Conservation (phyloP, 2,329 filamentous ascomycete species). For the Massarina eburnea region DNA sequence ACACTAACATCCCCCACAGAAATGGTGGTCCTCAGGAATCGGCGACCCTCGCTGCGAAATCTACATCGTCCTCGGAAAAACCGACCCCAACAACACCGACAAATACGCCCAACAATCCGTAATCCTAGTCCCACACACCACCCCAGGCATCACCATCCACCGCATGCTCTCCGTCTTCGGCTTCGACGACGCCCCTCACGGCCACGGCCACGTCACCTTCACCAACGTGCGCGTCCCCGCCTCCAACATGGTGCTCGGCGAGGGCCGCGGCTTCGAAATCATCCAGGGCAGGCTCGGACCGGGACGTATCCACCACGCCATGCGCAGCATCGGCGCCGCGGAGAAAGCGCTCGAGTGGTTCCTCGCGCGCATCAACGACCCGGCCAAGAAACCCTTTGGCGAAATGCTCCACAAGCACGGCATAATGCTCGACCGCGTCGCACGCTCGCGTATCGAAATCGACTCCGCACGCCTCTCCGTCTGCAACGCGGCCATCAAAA, state of each 20-base stretch:
- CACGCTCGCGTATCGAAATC: constrained; percentile 88
- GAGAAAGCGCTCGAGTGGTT: constrained; percentile 94
- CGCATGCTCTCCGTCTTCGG: constrained; percentile 94
- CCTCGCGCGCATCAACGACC: constrained; percentile 91
- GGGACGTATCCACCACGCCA: constrained; percentile 95
- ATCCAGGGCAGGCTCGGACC: constrained; percentile 96
- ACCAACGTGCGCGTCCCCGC: constrained; percentile 85
- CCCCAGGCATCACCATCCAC: constrained; percentile 86
- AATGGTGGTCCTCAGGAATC: constrained; percentile 99
- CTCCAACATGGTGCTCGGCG: constrained; percentile 83
- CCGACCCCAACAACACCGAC: constrained; percentile 72
- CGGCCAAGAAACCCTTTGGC: constrained; percentile 86
- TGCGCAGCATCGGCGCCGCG: constrained; percentile 89
- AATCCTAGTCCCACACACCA: constrained; percentile 78
- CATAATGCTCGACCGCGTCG: constrained; percentile 93
- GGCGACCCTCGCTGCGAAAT: constrained; percentile 90
- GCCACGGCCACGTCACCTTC: constrained; percentile 91
- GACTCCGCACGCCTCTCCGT: constrained; percentile 88
- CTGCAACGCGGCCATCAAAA: constrained; percentile 91
- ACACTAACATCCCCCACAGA: constrained; percentile 53
- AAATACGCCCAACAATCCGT: constrained; percentile 92
- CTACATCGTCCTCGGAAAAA: constrained; percentile 97
- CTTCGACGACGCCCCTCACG: constrained; percentile 97
- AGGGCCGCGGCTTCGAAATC: constrained; percentile 95
- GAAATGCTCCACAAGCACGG: constrained; percentile 86